These are phyloP conservation scores for Trichoderma sp. DNA, from an alignment of 2,329 filamentous ascomycete genomes.

Conservation along the genomic window DNA sequence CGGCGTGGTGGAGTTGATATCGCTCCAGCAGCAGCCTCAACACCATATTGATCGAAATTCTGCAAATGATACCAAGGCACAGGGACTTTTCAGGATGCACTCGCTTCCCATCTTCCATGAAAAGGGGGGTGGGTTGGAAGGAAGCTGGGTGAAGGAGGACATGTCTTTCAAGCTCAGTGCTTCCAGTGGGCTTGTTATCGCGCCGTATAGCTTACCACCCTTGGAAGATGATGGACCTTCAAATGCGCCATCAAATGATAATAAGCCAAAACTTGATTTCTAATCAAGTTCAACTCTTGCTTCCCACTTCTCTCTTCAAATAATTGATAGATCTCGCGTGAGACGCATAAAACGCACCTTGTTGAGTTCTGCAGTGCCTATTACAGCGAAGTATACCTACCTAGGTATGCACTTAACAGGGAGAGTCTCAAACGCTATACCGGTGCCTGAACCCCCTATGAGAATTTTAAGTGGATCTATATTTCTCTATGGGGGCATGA, in stretches of 20 bases:
- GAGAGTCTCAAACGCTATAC: neutral
- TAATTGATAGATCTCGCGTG: neutral
- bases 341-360: neutral
- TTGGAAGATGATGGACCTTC: slow-evolving; percentile 62
- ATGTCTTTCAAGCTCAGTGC: slow-evolving; percentile 87
- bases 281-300: slow-evolving; percentile 36
- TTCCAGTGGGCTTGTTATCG: slow-evolving; percentile 75
- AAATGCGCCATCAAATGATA: slow-evolving; percentile 49
- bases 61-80: slow-evolving; percentile 67
- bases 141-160: slow-evolving; percentile 72
- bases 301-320: neutral
- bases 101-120: slow-evolving; percentile 83
- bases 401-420: neutral
- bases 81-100: slow-evolving; percentile 83
- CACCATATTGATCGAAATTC: slow-evolving; percentile 48
- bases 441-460: neutral
- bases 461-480: slow-evolving; percentile 7
- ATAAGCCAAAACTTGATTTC: slow-evolving; percentile 70
- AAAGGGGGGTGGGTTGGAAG: slow-evolving; percentile 73
- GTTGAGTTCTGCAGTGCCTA: neutral
- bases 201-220: slow-evolving; percentile 85
- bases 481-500: slow-evolving; percentile 21
- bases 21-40: slow-evolving; percentile 56
- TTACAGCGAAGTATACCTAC: neutral
- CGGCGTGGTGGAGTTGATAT: slow-evolving; percentile 78